Evolutionary conservation across 2,329 filamentous ascomycete species (phyloP), one percentile per base, ranked within the genome.

Genomic region (Alternaria metachromatica): DNA sequence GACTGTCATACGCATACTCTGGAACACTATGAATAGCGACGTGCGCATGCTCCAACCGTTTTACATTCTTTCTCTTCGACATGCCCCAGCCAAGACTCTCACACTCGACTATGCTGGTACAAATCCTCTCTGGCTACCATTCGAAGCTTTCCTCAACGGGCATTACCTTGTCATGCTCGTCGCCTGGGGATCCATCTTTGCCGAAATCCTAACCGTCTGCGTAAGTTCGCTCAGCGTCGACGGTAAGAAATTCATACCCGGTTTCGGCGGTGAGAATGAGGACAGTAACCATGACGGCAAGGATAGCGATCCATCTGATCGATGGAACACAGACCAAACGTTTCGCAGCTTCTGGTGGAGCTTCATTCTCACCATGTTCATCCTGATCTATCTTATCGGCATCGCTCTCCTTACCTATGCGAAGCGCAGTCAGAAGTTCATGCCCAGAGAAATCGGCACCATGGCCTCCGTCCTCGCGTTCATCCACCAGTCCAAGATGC

Each of bases 401-500:
- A 86, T 91, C 21, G 87, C 90, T 1, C 77, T 80, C 1, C 72
- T 89, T 2, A 89, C 91, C 18, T 90, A 91, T 72, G 61, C 83
- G 18, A 85, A 87, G 2, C 87, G 92, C 13, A 85, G 89, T 0
- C 87, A 89, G 59, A 87, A 91, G 3, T 94, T 94, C 78, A 82
- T 94, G 60, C 92, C 92, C 1, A 87, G 92, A 5, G 90, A 94
- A 81, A 91, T 92, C 5, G 92, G 90, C 71, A 93, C 91, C 20
- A 94, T 95, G 70, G 89, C 91, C 2, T 89, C 87, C 46, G 87
- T 94, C 57, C 83, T 95, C 58, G 91, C 90, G 0, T 94, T 91
- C 73, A 91, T 94, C 63, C 90, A 94, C 78, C 91, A 93, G 80
- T 90, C 87, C 77, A 92, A 91, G 80, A 94, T 94, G 92, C 81